Evolutionary conservation across 441 rosid genomes (phyloP), one percentile per base, ranked within the genome.

Genomic region (Gossypium davidsonii): DNA sequence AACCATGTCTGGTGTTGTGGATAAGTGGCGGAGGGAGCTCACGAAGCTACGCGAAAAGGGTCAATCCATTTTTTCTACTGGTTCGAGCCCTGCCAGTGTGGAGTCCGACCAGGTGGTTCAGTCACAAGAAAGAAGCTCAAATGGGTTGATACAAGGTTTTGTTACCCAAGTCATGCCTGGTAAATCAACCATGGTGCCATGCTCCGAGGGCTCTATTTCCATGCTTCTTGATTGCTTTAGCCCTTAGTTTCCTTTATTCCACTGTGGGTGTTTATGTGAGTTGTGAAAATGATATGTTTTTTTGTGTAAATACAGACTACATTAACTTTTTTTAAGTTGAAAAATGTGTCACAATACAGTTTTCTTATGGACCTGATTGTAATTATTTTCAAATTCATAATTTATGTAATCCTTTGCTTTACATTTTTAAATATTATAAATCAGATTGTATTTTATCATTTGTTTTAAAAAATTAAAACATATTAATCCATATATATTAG

Each of bases 1-100:
- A 73, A 26, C 17, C 1, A 87, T 87, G 89, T 79, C 87, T 70
- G 93, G 78, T 0, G 52, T 83, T 3, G 82, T 80, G 34, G 92
- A 86, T 75, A 81, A 77, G 52, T 86, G 89, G 89, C 79, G 76
- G 9, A 70, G 73, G 14, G 83, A 86, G 79, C 8, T 70, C 3
- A 77, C 84, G 58, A 82, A 76, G 85, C 82, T 82, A n/a, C 80
- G 76, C 15, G 84, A 85, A 72, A 84, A 79, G 80, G 66, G 84
- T 56, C 83, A 49, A 73, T 25, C 82, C 79, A 49, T 61, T 58
- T 75, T 67, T 67, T 62, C 85, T 8, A 67, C 60, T 63, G 53
- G 73, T 4, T 69, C 77, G 1, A 58, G 14, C 78, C 64, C 63
- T 10, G n/a, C 56, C 34, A 3, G n/a, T 8, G 17, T 28, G 39